phyloP scores from a whole-genome alignment of 78 protist genomes.

The Polysphondylium violaceum region DNA sequence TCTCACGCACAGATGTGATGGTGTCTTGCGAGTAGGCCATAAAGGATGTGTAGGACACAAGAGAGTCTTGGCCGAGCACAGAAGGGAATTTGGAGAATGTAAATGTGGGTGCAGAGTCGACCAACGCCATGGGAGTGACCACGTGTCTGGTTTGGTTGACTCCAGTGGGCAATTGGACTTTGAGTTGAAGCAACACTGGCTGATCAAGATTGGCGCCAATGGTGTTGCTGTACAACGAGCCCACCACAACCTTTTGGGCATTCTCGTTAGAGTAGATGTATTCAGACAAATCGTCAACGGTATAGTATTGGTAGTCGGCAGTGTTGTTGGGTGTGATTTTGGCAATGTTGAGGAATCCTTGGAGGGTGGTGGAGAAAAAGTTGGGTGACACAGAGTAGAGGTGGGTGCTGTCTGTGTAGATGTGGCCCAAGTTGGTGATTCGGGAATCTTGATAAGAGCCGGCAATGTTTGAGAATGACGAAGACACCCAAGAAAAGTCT shows the following conservation, averaged over 20 bases:
- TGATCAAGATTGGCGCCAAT: conserved; percentile 22
- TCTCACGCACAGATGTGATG: conserved; percentile 32
- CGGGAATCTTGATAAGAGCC: neutral
- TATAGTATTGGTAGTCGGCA: neutral
- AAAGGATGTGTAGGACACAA: conserved; percentile 81
- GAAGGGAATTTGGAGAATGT: conserved; percentile 76
- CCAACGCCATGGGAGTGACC: conserved; percentile 62
- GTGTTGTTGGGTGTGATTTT: conserved; percentile 16
- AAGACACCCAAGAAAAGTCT: conserved; percentile 13
- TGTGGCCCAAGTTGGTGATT: conserved; percentile 70
- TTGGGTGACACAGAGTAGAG: conserved; percentile 82
- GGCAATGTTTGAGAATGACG: neutral
- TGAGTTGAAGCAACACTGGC: conserved; percentile 22
- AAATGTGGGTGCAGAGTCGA: conserved; percentile 77
- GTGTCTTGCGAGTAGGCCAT: conserved; percentile 4
- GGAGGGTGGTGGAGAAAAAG: conserved; percentile 15
- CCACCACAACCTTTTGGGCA: conserved; percentile 11
- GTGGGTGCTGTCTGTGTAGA: conserved; percentile 28
- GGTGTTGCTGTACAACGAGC: neutral
- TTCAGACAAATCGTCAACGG: conserved; percentile 2
- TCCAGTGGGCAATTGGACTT: neutral
- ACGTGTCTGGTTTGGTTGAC: neutral
- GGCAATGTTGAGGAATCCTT: conserved; percentile 55
- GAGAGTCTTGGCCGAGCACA: conserved; percentile 68
- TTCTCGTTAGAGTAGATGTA: conserved; percentile 7